phyloP scores from a whole-genome alignment of 1,139 yeast species.

The Kazachstania sp. region DNA sequence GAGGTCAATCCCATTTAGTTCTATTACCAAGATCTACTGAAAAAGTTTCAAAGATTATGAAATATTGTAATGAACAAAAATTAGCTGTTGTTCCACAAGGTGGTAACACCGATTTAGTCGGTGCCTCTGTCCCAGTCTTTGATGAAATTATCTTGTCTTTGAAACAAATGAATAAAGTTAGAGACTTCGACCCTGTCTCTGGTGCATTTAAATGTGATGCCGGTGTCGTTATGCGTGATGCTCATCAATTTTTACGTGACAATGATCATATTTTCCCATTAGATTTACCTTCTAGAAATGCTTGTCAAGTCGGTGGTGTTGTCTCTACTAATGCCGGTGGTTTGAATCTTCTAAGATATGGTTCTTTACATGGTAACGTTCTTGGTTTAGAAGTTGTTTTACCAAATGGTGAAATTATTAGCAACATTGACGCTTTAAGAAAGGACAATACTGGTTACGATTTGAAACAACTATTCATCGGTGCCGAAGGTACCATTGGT shows the following conservation, averaged over 20 bases:
- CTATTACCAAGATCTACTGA: slow-evolving; percentile 77
- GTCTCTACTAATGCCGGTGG: slow-evolving; percentile 98
- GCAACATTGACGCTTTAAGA: slow-evolving; percentile 73
- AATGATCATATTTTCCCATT: slow-evolving; percentile 85
- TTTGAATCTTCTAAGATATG: slow-evolving; percentile 74
- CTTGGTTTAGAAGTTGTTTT: slow-evolving; percentile 86
- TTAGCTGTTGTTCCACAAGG: slow-evolving; percentile 95
- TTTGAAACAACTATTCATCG: slow-evolving; percentile 82
- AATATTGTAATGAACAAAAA: slow-evolving; percentile 69
- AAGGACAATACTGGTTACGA: slow-evolving; percentile 95
- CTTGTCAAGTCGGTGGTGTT: slow-evolving; percentile 92
- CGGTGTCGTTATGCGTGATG: slow-evolving; percentile 79
- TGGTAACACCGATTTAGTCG: slow-evolving; percentile 93
- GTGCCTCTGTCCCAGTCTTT: slow-evolving; percentile 87
- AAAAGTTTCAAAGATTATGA: slow-evolving; percentile 67
- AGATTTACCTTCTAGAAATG: slow-evolving; percentile 93
- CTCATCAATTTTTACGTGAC: slow-evolving; percentile 72
- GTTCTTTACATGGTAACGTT: slow-evolving; percentile 86
- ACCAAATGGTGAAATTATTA: slow-evolving; percentile 80
- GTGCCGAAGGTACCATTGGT: slow-evolving; percentile 89
- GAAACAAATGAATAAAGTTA: slow-evolving; percentile 62
- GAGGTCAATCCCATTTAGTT: slow-evolving; percentile 75
- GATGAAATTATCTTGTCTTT: slow-evolving; percentile 78
- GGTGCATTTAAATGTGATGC: slow-evolving; percentile 88
- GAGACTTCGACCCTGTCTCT: slow-evolving; percentile 71